These are phyloP conservation scores for Clavispora fructus DNA, from an alignment of 805 yeast genomes.

Conservation along the genomic window DNA sequence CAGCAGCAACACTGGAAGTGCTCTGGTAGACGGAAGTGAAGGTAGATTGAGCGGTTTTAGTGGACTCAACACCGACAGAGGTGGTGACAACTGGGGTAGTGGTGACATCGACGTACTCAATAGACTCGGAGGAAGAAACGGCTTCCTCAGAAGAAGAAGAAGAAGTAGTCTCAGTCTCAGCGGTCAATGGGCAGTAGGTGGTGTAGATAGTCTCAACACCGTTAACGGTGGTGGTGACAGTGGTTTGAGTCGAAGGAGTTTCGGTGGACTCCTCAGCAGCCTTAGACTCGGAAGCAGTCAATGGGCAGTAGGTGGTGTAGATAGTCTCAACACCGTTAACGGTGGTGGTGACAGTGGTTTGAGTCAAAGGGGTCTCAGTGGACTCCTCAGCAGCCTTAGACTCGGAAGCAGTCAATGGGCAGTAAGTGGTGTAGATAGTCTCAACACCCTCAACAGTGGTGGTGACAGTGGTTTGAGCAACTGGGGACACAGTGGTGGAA, in stretches of 20 bases:
- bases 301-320: conserved; percentile 35
- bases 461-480: conserved; percentile 14
- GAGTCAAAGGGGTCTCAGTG: conserved; percentile 1
- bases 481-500: conserved; percentile 12
- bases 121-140: conserved; percentile 8
- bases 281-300: conserved; percentile 11
- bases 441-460: conserved; percentile 24
- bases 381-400: conserved; percentile 4
- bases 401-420: conserved; percentile 11
- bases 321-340: conserved; percentile 28
- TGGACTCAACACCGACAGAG: conserved; percentile 45
- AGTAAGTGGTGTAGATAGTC: conserved; percentile 17
- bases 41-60: conserved; percentile 33
- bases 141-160: conserved; percentile 3
- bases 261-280: conserved; percentile 4
- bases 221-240: conserved; percentile 28
- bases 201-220: conserved; percentile 32
- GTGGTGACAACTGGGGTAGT: conserved; percentile 44
- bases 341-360: conserved; percentile 24
- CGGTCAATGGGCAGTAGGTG: conserved; percentile 31
- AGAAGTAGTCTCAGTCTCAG: conserved; percentile 6
- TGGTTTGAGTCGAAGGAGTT: not conserved
- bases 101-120: conserved; percentile 42
- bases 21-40: conserved; percentile 27
- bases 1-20: conserved; percentile 19